Conservation (phyloP, 768 basidiomycete species). For the Gautieria morchelliformis region DNA sequence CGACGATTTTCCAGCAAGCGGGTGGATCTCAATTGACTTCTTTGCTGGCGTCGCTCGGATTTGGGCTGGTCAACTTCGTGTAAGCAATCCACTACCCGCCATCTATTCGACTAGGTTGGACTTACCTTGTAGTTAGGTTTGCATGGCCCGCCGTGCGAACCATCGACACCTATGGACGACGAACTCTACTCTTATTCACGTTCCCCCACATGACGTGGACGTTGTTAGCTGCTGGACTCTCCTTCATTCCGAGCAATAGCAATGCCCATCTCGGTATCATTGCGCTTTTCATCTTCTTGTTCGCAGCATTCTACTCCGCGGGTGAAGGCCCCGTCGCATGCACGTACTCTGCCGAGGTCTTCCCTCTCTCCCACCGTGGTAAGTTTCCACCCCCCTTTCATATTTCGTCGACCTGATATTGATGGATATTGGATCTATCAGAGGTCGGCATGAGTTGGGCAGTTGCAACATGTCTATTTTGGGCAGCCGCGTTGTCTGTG, state of each 20-base stretch:
- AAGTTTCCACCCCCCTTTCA: slow-evolving; percentile 20
- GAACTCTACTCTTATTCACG: slow-evolving; percentile 65
- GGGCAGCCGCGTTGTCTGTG: slow-evolving; percentile 44
- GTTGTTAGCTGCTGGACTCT: slow-evolving; percentile 66
- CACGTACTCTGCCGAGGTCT: slow-evolving; percentile 22
- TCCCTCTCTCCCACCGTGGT: slow-evolving; percentile 23
- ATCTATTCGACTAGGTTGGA: slow-evolving; percentile 34
- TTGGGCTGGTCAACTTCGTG: slow-evolving; percentile 55
- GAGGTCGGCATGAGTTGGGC: slow-evolving; percentile 39
- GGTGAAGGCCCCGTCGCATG: slow-evolving; percentile 30
- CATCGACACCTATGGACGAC: slow-evolving; percentile 68
- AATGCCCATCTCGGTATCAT: slow-evolving; percentile 32
- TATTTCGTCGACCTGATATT: slow-evolving; percentile 7
- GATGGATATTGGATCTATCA: slow-evolving; percentile 13
- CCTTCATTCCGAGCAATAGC: slow-evolving; percentile 34
- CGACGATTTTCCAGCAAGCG: slow-evolving; percentile 28
- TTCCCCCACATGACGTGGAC: slow-evolving; percentile 78
- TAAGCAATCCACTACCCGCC: slow-evolving; percentile 50
- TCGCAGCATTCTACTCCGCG: slow-evolving; percentile 27
- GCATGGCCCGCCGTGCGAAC: slow-evolving; percentile 14
- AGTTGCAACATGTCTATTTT: slow-evolving; percentile 40
- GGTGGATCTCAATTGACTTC: slow-evolving; percentile 23
- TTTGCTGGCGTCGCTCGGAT: slow-evolving; percentile 57
- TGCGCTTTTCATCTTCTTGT: slow-evolving; percentile 28
- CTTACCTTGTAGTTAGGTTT: slow-evolving; percentile 23